Base-by-base conservation (phyloP, 2,329 filamentous ascomycete genomes). In the Aureobasidium sp. region DNA sequence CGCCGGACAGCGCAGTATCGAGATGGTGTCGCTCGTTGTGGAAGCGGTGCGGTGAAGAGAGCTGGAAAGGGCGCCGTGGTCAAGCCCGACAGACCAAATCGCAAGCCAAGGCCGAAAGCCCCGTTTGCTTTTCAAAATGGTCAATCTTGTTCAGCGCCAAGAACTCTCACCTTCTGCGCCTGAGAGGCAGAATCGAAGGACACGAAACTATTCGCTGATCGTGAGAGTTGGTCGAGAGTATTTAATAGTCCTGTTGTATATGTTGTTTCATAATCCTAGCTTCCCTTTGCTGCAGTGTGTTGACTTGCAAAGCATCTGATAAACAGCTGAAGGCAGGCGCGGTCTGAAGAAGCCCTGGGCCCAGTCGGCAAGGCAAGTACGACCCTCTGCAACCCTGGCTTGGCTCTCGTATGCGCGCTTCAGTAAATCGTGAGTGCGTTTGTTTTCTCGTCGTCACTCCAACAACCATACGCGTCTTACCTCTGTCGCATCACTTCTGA, bases 381-480 rank as follows among this genome's bases (percentile, higher is more conserved):
- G 30, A 57, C 53, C 53, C 41, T 57, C 53, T 5, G 16, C 53
- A 10, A 34, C 53, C 50, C 53, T 57, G 52, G n/a, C 52, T 55
- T 55, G 53, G 53, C 53, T 57, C 21, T 32, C 16, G 3, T 57
- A 1, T 13, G 45, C 45, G 27, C 29, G 39, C 39, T 57, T 13
- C 25, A 37, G 21, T 42, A 27, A 36, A 44, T 57, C 15, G 29
- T 57, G 39, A 36, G 5, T 44, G 53, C 39, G 30, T 44, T 42
- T 44, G 29, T 39, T 45, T n/a, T 16, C 29, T 37, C 32, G 7
- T n/a, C 30, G 54, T 34, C 39, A 32, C 54, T 25, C 15, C 21
- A 37, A 4, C 53, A 57, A 34, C 39, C 30, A 15, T 41, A 39
- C 39, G 9, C 5, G 6, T 39, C 27, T 58, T 9, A 5, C 32